A percentile compares a stretch with the other conserved stretches of the same genome.
Evolutionary conservation across 371 early-diverging fungal species (phyloP).

Genomic region (Apophysomyces ossiformis): DNA sequence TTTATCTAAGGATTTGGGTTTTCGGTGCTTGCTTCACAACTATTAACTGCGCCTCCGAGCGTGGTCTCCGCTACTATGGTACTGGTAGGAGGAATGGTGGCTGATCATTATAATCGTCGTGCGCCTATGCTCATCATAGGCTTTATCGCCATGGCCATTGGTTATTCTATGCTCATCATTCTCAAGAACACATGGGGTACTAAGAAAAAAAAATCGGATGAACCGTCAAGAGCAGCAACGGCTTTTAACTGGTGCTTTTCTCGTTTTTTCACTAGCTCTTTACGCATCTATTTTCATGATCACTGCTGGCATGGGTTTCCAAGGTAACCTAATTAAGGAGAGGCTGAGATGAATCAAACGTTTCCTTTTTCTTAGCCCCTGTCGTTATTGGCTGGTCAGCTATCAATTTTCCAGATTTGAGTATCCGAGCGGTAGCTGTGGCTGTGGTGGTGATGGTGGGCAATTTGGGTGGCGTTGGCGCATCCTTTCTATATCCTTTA

Average conservation of each 20-base stretch:
- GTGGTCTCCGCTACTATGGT: conserved; percentile 26
- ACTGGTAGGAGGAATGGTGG: conserved; percentile 30
- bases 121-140: conserved; percentile 28
- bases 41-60: conserved; percentile 39
- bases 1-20: conserved; percentile 34
- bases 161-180: conserved; percentile 22
- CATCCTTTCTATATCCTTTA: conserved; percentile 32
- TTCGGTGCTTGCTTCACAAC: conserved; percentile 23
- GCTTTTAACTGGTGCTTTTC: conserved; percentile 16
- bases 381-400: conserved; percentile 35
- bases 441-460: conserved; percentile 32
- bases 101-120: conserved; percentile 26
- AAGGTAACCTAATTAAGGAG: conserved; percentile 23
- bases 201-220: too few species aligned
- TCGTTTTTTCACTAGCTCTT: conserved; percentile 18
- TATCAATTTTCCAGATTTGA: conserved; percentile 31
- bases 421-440: conserved; percentile 33
- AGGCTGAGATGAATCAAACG: not conserved
- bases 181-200: conserved; percentile 32
- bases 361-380: conserved; percentile 21
- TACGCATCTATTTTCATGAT: conserved; percentile 26
- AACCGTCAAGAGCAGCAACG: too few species aligned
- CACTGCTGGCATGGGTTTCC: conserved; percentile 33
- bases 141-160: conserved; percentile 27
- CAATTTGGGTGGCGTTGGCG: conserved; percentile 33